phyloP scores from a whole-genome alignment of 345 rosid species.

The Abelmoschus esculentus region DNA sequence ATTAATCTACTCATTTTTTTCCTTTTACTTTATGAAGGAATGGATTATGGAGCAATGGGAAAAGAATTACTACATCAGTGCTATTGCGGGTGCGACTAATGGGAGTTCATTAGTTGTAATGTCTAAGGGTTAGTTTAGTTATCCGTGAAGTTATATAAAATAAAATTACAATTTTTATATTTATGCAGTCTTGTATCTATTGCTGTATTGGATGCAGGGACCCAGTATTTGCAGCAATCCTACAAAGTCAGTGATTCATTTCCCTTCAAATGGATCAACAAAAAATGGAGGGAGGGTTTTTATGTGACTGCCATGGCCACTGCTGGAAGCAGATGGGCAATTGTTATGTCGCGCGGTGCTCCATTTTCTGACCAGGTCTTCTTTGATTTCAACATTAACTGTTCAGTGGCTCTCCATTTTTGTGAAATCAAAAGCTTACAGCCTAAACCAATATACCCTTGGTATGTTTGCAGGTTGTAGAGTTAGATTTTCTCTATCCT shows the following conservation, averaged over 20 bases:
- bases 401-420: not conserved
- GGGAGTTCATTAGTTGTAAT: constrained; percentile 92
- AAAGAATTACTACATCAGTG: constrained; percentile 85
- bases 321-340: constrained; percentile 95
- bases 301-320: constrained; percentile 97
- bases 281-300: constrained; percentile 94
- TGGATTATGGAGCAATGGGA: constrained; percentile 99
- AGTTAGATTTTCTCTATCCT: constrained; percentile 95
- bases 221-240: constrained; percentile 90
- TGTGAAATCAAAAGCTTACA: not conserved
- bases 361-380: constrained; percentile 81
- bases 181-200: not conserved
- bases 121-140: constrained; percentile 71
- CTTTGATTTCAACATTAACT: constrained; percentile 3
- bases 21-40: constrained; percentile 41
- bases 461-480: constrained; percentile 60
- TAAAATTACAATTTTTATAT: not conserved
- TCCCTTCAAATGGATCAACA: constrained; percentile 97
- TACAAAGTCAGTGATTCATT: constrained; percentile 96
- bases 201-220: constrained; percentile 42
- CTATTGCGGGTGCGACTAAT: constrained; percentile 88
- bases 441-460: not conserved
- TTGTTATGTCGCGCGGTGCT: constrained; percentile 97
- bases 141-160: not conserved
- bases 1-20: not conserved